Evolutionary conservation across 23 red algal genomes (phyloP).

Genomic region (Gracilaria domingensis): DNA sequence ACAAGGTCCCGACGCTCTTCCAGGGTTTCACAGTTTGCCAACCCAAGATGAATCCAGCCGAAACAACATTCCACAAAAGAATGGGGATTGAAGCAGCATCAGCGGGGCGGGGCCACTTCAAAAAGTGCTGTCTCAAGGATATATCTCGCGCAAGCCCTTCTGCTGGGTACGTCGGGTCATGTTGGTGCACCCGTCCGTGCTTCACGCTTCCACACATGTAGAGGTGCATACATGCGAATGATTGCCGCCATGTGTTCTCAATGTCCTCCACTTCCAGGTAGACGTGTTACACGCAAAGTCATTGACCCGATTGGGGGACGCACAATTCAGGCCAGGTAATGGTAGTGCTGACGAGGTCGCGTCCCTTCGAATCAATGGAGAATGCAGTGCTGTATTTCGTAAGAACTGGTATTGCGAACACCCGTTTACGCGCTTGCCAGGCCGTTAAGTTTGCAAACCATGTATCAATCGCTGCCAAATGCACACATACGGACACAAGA

Average conservation of each 20-base stretch:
- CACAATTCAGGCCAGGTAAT: not conserved
- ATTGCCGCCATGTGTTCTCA: not conserved
- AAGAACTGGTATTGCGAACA: not conserved
- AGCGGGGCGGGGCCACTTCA: no score
- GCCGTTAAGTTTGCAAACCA: constrained; percentile 16
- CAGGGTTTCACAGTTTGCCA: no score
- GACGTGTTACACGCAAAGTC: constrained; percentile 16
- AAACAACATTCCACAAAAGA: no score
- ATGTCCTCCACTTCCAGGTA: not conserved
- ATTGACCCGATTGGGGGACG: not conserved
- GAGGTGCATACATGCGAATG: not conserved
- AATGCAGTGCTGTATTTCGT: not conserved
- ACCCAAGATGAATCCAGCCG: no score
- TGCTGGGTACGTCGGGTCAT: no score
- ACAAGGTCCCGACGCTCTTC: no score
- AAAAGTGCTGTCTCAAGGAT: no score
- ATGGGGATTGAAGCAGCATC: no score
- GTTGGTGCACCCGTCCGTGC: no score
- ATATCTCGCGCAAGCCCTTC: no score
- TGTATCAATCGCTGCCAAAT: not conserved
- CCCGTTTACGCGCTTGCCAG: not conserved
- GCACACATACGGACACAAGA: no score
- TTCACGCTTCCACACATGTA: no score
- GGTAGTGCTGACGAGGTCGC: constrained; percentile 17
- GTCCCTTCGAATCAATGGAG: not conserved